A percentile compares a stretch with the other conserved stretches of the same genome.
These are phyloP conservation scores for Dipteronia sinensis DNA, from an alignment of 345 rosid species.

Conservation along the genomic window DNA sequence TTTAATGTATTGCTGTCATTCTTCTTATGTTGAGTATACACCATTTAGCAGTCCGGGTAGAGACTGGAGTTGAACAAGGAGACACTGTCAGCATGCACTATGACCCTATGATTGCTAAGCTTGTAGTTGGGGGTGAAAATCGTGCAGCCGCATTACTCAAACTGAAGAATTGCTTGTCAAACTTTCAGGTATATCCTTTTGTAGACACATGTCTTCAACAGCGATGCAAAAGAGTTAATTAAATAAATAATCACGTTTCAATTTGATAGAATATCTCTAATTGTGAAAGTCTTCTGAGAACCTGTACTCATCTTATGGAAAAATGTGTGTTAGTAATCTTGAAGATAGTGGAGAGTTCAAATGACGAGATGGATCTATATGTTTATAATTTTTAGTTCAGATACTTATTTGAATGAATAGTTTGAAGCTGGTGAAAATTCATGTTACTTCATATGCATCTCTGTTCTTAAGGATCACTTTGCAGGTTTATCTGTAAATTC, in stretches of 20 bases:
- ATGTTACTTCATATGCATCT: not conserved
- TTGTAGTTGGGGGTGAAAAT: conserved; percentile 88
- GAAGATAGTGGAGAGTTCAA: conserved; percentile 8
- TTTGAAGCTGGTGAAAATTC: not conserved
- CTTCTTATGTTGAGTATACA: conserved; percentile 24
- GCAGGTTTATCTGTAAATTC: not conserved
- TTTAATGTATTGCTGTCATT: conserved; percentile 4
- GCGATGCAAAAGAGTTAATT: conserved; percentile 4
- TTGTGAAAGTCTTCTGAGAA: not conserved
- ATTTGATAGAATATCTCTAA: conserved; percentile 2
- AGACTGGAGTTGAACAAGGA: conserved; percentile 94
- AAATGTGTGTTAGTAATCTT: not conserved
- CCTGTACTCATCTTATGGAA: not conserved
- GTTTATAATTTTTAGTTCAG: not conserved
- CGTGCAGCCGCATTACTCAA: conserved; percentile 83
- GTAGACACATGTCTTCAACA: conserved; percentile 11
- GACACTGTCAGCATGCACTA: conserved; percentile 96
- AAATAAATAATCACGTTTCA: conserved; percentile 9
- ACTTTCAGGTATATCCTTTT: conserved; percentile 68
- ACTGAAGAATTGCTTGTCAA: conserved; percentile 79
- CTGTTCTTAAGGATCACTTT: not conserved
- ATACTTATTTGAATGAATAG: not conserved
- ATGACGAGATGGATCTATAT: conserved; percentile 9
- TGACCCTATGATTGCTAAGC: conserved; percentile 99
- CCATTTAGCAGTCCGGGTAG: conserved; percentile 67